Percentiles rank a stretch among this genome's conserved stretches.
Evolutionary conservation across 768 basidiomycete species (phyloP).

Genomic region (Podaxis sp.): DNA sequence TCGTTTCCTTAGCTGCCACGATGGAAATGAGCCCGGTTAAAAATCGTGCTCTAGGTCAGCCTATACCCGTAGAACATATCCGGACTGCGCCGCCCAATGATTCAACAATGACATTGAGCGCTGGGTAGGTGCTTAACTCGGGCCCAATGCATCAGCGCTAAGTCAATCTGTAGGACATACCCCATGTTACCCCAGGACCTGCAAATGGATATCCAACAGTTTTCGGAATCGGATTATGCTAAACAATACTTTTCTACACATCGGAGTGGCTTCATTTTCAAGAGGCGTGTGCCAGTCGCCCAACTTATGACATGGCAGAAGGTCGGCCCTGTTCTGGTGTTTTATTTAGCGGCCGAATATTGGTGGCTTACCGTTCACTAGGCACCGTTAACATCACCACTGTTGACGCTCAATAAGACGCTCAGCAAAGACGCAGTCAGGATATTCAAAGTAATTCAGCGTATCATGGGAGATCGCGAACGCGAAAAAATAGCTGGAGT

Average conservation of each 20-base stretch:
- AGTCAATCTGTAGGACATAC: slow-evolving; percentile 52
- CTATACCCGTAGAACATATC: slow-evolving; percentile 52
- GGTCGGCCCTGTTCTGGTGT: slow-evolving; percentile 31
- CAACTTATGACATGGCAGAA: slow-evolving; percentile 95
- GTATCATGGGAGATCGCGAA: slow-evolving; percentile 91
- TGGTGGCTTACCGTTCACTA: slow-evolving; percentile 25
- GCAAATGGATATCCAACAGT: slow-evolving; percentile 82
- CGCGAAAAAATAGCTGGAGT: slow-evolving; percentile 59
- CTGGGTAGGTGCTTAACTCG: slow-evolving; percentile 52
- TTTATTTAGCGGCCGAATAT: background rate
- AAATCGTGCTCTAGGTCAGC: slow-evolving; percentile 57
- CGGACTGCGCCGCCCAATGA: slow-evolving; percentile 17
- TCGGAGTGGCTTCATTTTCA: slow-evolving; percentile 85
- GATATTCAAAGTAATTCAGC: slow-evolving; percentile 87
- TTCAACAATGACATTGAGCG: slow-evolving; percentile 50
- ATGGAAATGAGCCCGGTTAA: slow-evolving; percentile 76
- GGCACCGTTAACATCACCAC: slow-evolving; percentile 67
- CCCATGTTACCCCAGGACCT: slow-evolving; percentile 80
- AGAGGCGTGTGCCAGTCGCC: slow-evolving; percentile 75
- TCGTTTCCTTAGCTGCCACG: slow-evolving; percentile 52
- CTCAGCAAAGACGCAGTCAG: slow-evolving; percentile 79
- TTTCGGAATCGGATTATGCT: slow-evolving; percentile 85
- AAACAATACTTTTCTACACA: slow-evolving; percentile 88
- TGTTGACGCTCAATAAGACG: slow-evolving; percentile 66
- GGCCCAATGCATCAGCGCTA: slow-evolving; percentile 10